Evolutionary conservation across 805 yeast genomes (phyloP).

Genomic region (Pichia manshurica): DNA sequence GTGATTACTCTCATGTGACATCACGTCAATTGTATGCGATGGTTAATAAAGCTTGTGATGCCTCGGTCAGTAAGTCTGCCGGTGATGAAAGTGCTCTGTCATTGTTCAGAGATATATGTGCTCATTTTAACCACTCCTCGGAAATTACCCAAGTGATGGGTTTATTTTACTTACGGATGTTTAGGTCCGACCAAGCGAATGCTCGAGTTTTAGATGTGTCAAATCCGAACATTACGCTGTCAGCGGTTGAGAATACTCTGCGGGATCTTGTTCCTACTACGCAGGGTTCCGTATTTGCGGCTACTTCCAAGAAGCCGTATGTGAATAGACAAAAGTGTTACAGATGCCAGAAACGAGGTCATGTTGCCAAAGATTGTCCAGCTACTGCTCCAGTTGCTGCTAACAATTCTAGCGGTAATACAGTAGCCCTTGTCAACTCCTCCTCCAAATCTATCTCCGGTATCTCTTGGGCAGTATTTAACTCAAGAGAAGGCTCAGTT

Average conservation of each 20-base stretch:
- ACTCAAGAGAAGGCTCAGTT: too few relatives aligned
- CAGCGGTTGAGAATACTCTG: background rate
- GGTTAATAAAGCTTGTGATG: background rate
- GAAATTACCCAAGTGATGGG: slow-evolving; percentile 1
- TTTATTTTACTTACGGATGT: background rate
- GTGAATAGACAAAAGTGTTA: background rate
- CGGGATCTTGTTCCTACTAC: slow-evolving; percentile 1
- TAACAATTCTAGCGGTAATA: background rate
- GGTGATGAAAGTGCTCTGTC: background rate
- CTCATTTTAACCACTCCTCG: background rate
- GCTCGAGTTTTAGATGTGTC: slow-evolving; percentile 1
- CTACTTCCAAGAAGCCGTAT: background rate
- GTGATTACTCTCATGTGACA: slow-evolving; percentile 1
- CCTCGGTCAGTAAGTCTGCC: background rate
- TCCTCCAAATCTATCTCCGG: background rate
- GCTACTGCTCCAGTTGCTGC: background rate
- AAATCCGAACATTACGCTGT: slow-evolving; percentile 1
- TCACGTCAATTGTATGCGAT: background rate
- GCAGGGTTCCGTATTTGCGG: background rate
- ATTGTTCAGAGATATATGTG: background rate
- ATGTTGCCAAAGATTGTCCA: background rate
- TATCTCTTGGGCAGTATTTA: background rate
- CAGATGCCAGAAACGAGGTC: background rate
- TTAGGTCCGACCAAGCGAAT: slow-evolving; percentile 1
- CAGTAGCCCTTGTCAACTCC: too few relatives aligned